Conservation (phyloP, 2,329 filamentous ascomycete genomes). For the Alternaria panax region DNA sequence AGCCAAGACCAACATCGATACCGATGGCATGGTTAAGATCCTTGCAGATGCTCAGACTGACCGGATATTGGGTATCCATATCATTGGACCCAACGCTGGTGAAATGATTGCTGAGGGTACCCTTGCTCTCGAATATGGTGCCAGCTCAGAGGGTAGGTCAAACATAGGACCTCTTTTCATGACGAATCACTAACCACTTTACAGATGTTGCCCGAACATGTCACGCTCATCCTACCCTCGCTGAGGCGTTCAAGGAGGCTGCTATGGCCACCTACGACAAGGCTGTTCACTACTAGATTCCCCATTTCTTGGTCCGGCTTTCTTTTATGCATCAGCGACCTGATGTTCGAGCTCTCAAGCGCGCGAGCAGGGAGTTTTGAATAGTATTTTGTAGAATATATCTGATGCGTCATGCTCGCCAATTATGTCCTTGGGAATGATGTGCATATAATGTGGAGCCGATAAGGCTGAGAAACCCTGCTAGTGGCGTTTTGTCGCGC, state of each 20-base stretch:
- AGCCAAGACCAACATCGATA: conserved; percentile 98
- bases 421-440: conserved; percentile 24
- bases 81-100: conserved; percentile 92
- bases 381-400: conserved; percentile 52
- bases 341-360: conserved; percentile 44
- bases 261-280: conserved; percentile 97
- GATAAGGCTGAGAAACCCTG: conserved; percentile 34
- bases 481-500: conserved; percentile 29
- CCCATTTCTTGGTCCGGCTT: conserved; percentile 34
- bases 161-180: not conserved
- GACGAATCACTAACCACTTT: conserved; percentile 21
- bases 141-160: conserved; percentile 86
- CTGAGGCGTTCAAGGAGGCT: conserved; percentile 99
- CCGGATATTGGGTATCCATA: conserved; percentile 92
- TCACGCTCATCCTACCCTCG: conserved; percentile 94
- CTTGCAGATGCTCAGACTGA: conserved; percentile 96
- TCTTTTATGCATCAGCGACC: conserved; percentile 47
- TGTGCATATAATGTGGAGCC: conserved; percentile 16
- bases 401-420: conserved; percentile 41
- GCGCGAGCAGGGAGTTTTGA: conserved; percentile 46
- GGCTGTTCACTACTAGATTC: conserved; percentile 85
- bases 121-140: conserved; percentile 94
- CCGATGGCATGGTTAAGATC: conserved; percentile 97
- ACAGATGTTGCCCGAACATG: conserved; percentile 71
- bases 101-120: conserved; percentile 99